A percentile compares a stretch with the other conserved stretches of the same genome.
Conservation (phyloP, 306 rosid genomes). For the Citrullus amarus region DNA sequence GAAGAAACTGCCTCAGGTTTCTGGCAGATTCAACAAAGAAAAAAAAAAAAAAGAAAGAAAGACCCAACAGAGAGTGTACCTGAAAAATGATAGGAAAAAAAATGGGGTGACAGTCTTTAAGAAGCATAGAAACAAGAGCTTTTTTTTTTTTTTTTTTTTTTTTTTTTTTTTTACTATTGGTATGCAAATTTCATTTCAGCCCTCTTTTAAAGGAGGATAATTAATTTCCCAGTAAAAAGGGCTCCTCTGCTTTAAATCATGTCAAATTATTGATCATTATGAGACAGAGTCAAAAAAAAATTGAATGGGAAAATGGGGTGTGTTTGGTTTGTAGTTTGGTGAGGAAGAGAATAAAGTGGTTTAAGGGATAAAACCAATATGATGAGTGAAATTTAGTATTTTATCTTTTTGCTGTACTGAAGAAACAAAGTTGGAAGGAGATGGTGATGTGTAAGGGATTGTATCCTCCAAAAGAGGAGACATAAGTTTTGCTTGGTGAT, state of each 20-base stretch:
- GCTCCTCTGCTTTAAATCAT: background rate
- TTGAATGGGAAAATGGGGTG: background rate
- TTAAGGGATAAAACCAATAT: background rate
- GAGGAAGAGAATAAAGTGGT: background rate
- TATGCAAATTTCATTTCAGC: too few species aligned
- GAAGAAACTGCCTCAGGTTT: too few species aligned
- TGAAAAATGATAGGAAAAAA: too few species aligned
- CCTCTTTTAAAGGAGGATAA: background rate
- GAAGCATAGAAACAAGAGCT: background rate
- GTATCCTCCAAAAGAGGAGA: slow-evolving; percentile 7
- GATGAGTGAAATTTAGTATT: background rate
- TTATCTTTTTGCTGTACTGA: background rate
- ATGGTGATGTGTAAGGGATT: slow-evolving; percentile 4
- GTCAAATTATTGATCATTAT: background rate
- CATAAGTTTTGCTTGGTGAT: background rate
- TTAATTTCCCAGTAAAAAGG: background rate
- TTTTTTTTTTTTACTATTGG: background rate
- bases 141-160: too few species aligned
- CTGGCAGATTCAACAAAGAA: too few species aligned
- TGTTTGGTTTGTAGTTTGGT: background rate
- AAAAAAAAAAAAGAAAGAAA: too few species aligned
- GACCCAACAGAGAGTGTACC: too few species aligned
- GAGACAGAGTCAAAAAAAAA: background rate
- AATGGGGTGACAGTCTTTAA: background rate
- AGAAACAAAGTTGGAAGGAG: slow-evolving; percentile 9